Evolutionary conservation across 768 basidiomycete species (phyloP).

Genomic region (Phanerochaete carnosa): DNA sequence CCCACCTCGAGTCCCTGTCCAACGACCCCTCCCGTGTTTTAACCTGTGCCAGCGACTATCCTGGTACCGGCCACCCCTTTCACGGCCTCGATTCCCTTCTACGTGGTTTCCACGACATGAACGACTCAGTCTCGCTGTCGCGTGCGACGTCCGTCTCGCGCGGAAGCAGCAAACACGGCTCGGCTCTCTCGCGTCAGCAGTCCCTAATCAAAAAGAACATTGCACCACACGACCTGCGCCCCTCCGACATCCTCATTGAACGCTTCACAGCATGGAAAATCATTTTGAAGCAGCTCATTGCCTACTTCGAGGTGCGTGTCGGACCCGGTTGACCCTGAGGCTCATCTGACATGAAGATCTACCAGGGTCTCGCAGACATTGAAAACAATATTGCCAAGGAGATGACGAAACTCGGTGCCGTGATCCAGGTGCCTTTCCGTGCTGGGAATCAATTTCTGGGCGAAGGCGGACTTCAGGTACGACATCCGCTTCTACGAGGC

Average conservation of each 20-base stretch:
- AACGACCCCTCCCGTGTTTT: neutral
- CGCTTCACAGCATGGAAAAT: conserved; percentile 93
- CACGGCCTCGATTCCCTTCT: neutral
- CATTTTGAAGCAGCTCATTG: conserved; percentile 93
- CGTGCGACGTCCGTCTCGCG: conserved; percentile 73
- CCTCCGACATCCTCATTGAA: conserved; percentile 95
- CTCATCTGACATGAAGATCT: neutral
- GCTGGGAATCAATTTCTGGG: conserved; percentile 97
- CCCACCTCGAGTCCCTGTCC: neutral
- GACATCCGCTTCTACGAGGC: conserved; percentile 12
- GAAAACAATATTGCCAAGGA: conserved; percentile 94
- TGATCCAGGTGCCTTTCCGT: conserved; percentile 96
- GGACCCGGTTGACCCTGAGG: neutral
- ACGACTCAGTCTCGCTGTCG: conserved; percentile 53
- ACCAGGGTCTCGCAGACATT: conserved; percentile 71
- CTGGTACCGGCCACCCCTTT: neutral
- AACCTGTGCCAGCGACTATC: neutral
- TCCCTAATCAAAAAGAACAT: conserved; percentile 95
- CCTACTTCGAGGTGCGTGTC: conserved; percentile 70
- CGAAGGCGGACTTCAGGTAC: conserved; percentile 89
- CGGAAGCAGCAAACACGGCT: conserved; percentile 53
- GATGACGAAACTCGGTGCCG: conserved; percentile 87
- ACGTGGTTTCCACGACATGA: conserved; percentile 22
- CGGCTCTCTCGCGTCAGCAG: conserved; percentile 75
- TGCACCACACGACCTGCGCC: conserved; percentile 83